Evolutionary conservation across 257 asterid species (phyloP).

Genomic region (Craterostigma plantagineum): DNA sequence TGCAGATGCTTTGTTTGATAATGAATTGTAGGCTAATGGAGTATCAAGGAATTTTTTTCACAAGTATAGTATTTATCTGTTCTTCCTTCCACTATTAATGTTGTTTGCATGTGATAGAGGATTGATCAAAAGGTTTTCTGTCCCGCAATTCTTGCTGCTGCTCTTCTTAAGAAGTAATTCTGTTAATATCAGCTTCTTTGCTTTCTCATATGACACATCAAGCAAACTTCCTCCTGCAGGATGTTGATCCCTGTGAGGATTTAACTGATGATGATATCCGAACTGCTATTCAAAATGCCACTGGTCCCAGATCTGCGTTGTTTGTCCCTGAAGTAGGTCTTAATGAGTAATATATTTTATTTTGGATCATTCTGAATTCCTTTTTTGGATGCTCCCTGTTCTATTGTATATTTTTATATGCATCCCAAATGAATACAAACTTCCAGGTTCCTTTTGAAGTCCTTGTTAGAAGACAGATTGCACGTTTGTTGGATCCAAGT

Average conservation of each 20-base stretch:
- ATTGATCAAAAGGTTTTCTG: too few species aligned
- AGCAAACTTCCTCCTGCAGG: slow-evolving; percentile 31
- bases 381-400: background rate
- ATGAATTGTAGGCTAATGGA: too few species aligned
- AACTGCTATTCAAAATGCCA: slow-evolving; percentile 86
- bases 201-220: slow-evolving; percentile 4
- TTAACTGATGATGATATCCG: slow-evolving; percentile 90
- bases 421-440: slow-evolving; percentile 10
- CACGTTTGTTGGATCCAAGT: slow-evolving; percentile 88
- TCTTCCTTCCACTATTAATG: too few species aligned
- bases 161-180: too few species aligned
- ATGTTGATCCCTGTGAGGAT: slow-evolving; percentile 87
- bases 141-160: too few species aligned
- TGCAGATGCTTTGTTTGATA: too few species aligned
- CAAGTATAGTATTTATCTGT: too few species aligned
- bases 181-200: too few species aligned
- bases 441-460: slow-evolving; percentile 90
- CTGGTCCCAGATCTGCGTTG: slow-evolving; percentile 72
- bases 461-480: slow-evolving; percentile 74
- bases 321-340: slow-evolving; percentile 80
- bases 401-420: too few species aligned
- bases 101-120: too few species aligned
- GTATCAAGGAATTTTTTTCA: too few species aligned
- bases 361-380: background rate
- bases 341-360: slow-evolving; percentile 3